Percentiles rank a stretch among this genome's conserved stretches.
These are phyloP conservation scores for Biancaea sappan DNA, from an alignment of 306 rosid species.

Conservation along the genomic window DNA sequence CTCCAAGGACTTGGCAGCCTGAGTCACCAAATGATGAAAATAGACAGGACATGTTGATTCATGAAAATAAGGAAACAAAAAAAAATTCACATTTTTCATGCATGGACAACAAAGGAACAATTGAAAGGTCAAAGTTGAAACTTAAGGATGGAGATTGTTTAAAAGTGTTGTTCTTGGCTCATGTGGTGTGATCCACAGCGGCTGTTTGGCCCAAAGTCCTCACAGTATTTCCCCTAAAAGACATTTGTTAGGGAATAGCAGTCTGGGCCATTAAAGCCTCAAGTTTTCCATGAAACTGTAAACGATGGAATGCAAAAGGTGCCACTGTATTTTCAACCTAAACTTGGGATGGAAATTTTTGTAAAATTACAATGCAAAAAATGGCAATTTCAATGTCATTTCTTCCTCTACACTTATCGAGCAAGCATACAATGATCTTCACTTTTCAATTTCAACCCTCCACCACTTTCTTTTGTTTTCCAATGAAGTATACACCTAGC, in stretches of 20 bases:
- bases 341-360: background rate
- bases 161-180: background rate
- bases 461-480: background rate
- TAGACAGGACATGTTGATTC: background rate
- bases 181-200: background rate
- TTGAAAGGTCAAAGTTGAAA: background rate
- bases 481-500: background rate
- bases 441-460: background rate
- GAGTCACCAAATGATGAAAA: constrained; percentile 35
- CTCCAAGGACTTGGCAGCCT: constrained; percentile 85
- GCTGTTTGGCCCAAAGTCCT: background rate
- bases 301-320: background rate
- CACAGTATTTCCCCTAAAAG: constrained; percentile 2
- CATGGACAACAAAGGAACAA: background rate
- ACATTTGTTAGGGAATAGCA: background rate
- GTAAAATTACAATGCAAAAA: background rate
- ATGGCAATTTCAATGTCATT: background rate
- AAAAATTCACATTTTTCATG: background rate
- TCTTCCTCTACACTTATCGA: background rate
- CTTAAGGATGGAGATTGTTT: background rate
- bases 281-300: background rate
- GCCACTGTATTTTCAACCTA: background rate
- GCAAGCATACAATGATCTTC: background rate
- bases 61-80: background rate
- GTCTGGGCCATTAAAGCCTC: background rate